Evolutionary conservation across 2,329 filamentous ascomycete species (phyloP), one percentile per base, ranked within the genome.

Genomic region (Diatrype stigma): DNA sequence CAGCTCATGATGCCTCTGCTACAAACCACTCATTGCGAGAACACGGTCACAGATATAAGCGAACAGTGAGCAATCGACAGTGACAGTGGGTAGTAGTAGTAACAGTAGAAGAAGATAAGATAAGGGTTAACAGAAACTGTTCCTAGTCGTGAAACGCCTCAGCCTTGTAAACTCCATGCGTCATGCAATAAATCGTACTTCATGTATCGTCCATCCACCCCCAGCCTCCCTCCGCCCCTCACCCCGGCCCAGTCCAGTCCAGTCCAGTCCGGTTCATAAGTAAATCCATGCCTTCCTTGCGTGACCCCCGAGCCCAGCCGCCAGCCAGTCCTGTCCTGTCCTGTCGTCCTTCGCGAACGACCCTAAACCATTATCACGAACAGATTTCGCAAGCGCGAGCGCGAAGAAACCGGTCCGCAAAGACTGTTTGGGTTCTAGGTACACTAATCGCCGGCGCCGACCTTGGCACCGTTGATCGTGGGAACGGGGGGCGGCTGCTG

Each of bases 401-500:
- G n/a, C n/a, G n/a, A n/a, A n/a, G n/a, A n/a, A n/a, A n/a, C n/a
- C n/a, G n/a, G n/a, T n/a, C n/a, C n/a, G n/a, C n/a, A 30, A 6
- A 30, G 5, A 30, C 10, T 49, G 38, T 47, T 30, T 28, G 22
- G 28, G 40, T 34, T n/a, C 42, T 35, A 26, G 49, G 28, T 49
- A 17, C 6, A 6, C 49, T 66, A 64, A 49, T 63, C 58, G 50
- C 54, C 59, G 19, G 60, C 62, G 3, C 54, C 51, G 26, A 63
- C 61, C 55, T 58, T 56, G 38, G 61, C 48, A 22, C 61, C 62
- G 42, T 64, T 58, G 19, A 62, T 61, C 8, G 55, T 61, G 19
- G 63, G 63, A 57, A 65, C 53, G 51, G 56, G 50, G 1, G 78
- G 78, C 45, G 76, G 63, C 42, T 72, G 64, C 17, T 67, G 67